phyloP scores from a whole-genome alignment of 345 rosid species.

The Eucalyptus erythrocorys region DNA sequence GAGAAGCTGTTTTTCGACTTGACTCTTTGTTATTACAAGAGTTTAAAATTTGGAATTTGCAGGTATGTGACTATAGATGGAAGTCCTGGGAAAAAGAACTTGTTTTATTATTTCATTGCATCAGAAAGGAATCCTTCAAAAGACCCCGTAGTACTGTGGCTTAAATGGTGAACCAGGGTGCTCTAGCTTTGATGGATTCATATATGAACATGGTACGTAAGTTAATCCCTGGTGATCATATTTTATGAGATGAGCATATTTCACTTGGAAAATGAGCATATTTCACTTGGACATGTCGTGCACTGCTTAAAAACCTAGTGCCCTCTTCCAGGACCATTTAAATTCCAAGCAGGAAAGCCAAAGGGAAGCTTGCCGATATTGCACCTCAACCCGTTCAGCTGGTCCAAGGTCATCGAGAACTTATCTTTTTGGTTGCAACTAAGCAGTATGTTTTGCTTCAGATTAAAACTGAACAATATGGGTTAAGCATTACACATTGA shows the following conservation, averaged over 20 bases:
- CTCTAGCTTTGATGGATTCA: conserved; percentile 17
- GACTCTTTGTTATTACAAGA: neutral
- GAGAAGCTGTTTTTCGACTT: neutral
- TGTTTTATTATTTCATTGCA: conserved; percentile 19
- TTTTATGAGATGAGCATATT: neutral
- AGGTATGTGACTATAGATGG: conserved; percentile 26
- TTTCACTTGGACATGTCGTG: neutral
- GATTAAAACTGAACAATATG: neutral
- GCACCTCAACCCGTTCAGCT: conserved; percentile 7
- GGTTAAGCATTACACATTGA: neutral
- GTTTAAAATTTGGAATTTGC: neutral
- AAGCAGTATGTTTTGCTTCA: neutral
- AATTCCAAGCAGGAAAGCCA: neutral
- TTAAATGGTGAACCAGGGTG: conserved; percentile 29
- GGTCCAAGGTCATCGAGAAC: conserved; percentile 6
- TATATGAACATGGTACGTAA: conserved; percentile 21
- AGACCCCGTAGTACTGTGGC: conserved; percentile 23
- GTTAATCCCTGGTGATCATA: neutral
- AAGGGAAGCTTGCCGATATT: neutral
- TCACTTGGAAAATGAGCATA: neutral
- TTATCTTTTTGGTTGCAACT: neutral
- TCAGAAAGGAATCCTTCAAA: conserved; percentile 7
- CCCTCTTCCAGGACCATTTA: conserved; percentile 9
- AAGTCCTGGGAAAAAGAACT: conserved; percentile 8
- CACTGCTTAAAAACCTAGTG: too few species aligned